Percentiles rank a stretch among this genome's conserved stretches.
phyloP scores from a whole-genome alignment of 202 grass and related monocot species.

The Panicum virgatum region DNA sequence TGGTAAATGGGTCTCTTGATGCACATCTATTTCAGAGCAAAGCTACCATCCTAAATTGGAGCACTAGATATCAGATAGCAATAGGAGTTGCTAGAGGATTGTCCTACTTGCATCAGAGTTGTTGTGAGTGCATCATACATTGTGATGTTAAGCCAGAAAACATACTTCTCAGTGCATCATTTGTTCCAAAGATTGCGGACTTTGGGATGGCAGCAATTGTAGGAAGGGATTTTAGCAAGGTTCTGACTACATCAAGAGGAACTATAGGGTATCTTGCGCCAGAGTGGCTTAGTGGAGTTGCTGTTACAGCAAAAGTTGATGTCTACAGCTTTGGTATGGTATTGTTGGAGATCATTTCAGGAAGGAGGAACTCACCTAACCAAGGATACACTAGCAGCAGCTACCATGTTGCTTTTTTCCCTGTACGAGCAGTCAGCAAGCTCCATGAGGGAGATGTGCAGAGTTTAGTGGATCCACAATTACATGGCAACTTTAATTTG shows the following conservation, averaged over 20 bases:
- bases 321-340: background rate
- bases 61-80: slow-evolving; percentile 27
- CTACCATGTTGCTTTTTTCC: background rate
- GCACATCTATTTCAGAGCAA: background rate
- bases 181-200: slow-evolving; percentile 44
- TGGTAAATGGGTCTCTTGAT: background rate
- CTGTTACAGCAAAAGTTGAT: slow-evolving; percentile 14
- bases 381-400: background rate
- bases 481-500: background rate
- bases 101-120: slow-evolving; percentile 41
- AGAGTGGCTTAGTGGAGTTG: slow-evolving; percentile 6
- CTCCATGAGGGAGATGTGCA: background rate
- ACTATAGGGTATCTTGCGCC: background rate
- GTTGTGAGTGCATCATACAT: slow-evolving; percentile 42
- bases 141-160: slow-evolving; percentile 51
- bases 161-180: slow-evolving; percentile 21
- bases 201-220: slow-evolving; percentile 57
- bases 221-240: slow-evolving; percentile 59
- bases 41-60: slow-evolving; percentile 26
- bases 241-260: slow-evolving; percentile 44
- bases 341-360: background rate
- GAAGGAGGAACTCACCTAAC: background rate
- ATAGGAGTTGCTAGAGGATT: slow-evolving; percentile 39
- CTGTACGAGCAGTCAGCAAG: background rate
- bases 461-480: slow-evolving; percentile 4